Evolutionary conservation across 1,139 yeast species (phyloP), one percentile per base, ranked within the genome.

Genomic region (Yamadazyma trypodendri): DNA sequence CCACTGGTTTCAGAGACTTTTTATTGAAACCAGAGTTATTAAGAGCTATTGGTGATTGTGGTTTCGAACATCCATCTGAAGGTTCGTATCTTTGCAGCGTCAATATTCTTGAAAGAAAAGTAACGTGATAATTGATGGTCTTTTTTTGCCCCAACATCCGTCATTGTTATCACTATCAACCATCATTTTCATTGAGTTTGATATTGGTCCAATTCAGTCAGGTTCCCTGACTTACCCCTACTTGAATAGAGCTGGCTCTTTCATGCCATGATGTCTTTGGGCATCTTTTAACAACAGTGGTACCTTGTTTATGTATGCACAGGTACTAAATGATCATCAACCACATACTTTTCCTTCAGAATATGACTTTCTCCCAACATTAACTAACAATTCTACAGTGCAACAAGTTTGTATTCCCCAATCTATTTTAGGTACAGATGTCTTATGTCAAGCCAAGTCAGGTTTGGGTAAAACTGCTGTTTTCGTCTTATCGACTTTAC

Each of bases 391-490:
- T 21, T 24, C 29, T 27, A 28, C 64, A 84, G 98, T 92, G 52
- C 98, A 92, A 75, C 98, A 92, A 74, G 94, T 89, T 56, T 88
- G 97, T 71, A 92, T 92, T 59, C 98, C 98, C 42, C 98, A 92
- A 72, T 87, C 97, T 41, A 89, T 92, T 58, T 84, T 92, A 57
- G 98, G 98, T 61, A 90, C 96, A 48, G 98, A 92, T 61, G 97
- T 92, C 44, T 73, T 92, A 52, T 92, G 98, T 73, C 98, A 92
- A 75, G 98, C 98, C 65, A 92, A 92, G 75, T 92, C 98, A 34
- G 98, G 98, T 83, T 78, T 92, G 54, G 98, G 98, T 82, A 92
- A 92, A 68, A 92, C 98, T 42, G 98, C 98, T 36, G 98, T 92
- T 44, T 92, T 92, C 56, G 97, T 92, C 42, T 77, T 92, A 58